phyloP scores from a whole-genome alignment of 1,284 basidiomycete genomes.

The Malassezia restricta region DNA sequence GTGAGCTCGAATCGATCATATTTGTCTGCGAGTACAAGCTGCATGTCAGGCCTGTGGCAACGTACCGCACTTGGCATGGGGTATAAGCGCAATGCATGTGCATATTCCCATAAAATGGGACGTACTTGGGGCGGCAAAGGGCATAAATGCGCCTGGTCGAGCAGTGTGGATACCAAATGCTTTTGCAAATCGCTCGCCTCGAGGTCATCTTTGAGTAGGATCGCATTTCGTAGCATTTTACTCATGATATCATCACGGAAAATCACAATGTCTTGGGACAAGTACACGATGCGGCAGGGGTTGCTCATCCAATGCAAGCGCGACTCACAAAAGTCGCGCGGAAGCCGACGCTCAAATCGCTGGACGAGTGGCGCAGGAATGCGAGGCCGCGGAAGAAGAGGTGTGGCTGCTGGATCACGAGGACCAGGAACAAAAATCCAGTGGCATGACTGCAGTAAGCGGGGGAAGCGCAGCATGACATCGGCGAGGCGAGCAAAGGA shows the following conservation, averaged over 20 bases:
- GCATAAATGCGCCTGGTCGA: conserved; percentile 55
- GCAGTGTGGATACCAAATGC: conserved; percentile 41
- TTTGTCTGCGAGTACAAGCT: conserved; percentile 91
- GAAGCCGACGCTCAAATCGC: conserved; percentile 20
- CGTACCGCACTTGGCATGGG: conserved; percentile 81
- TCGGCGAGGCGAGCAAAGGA: conserved; percentile 75
- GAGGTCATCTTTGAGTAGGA: conserved; percentile 31
- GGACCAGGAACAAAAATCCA: conserved; percentile 92
- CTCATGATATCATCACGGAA: conserved; percentile 89
- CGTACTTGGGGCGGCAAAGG: conserved; percentile 66
- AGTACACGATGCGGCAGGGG: conserved; percentile 87
- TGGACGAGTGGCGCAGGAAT: conserved; percentile 57
- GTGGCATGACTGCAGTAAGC: conserved; percentile 64
- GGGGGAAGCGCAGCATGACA: conserved; percentile 66
- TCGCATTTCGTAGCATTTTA: conserved; percentile 70
- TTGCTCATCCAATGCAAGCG: conserved; percentile 61
- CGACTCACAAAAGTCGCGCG: conserved; percentile 6
- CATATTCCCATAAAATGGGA: conserved; percentile 78
- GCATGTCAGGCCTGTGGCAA: conserved; percentile 8
- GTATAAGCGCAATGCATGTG: conserved; percentile 82
- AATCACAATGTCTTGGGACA: conserved; percentile 87
- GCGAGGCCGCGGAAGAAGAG: conserved; percentile 60
- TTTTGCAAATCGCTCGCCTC: conserved; percentile 31
- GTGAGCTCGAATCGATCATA: conserved; percentile 93
- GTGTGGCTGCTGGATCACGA: conserved; percentile 58